These are phyloP conservation scores for Hyphodiscus sp. DNA, from an alignment of 2,329 filamentous ascomycete genomes.

Conservation along the genomic window DNA sequence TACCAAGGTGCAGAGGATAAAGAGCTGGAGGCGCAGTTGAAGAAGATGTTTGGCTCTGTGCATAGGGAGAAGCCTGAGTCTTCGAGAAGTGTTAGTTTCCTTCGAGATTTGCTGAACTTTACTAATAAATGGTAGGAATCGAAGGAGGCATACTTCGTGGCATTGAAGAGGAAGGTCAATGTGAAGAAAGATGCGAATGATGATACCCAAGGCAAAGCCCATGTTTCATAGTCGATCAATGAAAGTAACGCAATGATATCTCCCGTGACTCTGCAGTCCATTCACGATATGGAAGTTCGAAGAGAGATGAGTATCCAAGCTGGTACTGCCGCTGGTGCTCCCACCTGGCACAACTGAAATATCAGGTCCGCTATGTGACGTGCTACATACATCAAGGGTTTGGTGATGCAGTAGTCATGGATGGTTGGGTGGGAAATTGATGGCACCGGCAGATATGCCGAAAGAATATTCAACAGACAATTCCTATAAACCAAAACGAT, in stretches of 20 bases:
- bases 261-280: too few species aligned
- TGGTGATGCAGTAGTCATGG: too few species aligned
- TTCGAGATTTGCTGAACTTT: background rate
- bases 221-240: background rate
- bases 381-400: too few species aligned
- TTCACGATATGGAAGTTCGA: too few species aligned
- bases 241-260: background rate
- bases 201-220: background rate
- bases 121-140: constrained; percentile 54
- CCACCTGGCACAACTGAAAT: too few species aligned
- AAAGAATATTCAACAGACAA: too few species aligned
- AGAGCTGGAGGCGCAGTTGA: constrained; percentile 66
- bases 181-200: constrained; percentile 2
- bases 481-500: too few species aligned
- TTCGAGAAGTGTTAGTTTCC: constrained; percentile 66
- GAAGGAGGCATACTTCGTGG: constrained; percentile 82
- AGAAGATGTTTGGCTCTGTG: constrained; percentile 71
- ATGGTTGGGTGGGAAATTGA: too few species aligned
- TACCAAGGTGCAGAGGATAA: constrained; percentile 90
- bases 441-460: too few species aligned
- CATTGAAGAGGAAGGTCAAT: constrained; percentile 59
- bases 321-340: too few species aligned
- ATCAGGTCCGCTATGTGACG: too few species aligned
- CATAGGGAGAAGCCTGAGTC: constrained; percentile 86
- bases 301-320: too few species aligned